phyloP scores from a whole-genome alignment of 257 asterid genomes.

The Gentiana straminea region DNA sequence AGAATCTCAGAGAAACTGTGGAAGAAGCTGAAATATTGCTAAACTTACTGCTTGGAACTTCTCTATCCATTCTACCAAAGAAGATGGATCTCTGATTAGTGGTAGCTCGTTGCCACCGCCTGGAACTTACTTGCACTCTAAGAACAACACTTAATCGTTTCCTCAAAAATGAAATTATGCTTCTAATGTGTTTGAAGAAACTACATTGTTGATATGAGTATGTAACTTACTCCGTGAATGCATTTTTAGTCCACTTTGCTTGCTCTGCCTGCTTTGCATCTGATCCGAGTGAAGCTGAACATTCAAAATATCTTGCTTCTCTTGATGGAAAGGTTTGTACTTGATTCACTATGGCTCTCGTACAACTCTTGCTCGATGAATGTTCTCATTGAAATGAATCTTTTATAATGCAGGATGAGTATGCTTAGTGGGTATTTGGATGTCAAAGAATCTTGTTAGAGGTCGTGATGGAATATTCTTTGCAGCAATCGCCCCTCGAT shows the following conservation, averaged over 20 bases:
- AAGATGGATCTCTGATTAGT: slow-evolving; percentile 65
- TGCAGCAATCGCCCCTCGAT: slow-evolving; percentile 87
- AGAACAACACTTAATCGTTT: slow-evolving; percentile 73
- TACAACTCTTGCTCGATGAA: background rate
- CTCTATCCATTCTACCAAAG: slow-evolving; percentile 70
- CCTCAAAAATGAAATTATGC: slow-evolving; percentile 65
- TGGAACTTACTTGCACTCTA: slow-evolving; percentile 80
- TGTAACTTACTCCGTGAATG: slow-evolving; percentile 4
- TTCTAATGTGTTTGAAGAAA: background rate
- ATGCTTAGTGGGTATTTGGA: slow-evolving; percentile 69
- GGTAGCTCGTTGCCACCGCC: slow-evolving; percentile 70
- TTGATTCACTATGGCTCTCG: slow-evolving; percentile 2
- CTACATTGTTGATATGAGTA: background rate
- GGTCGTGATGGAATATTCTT: slow-evolving; percentile 94
- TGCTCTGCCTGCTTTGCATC: slow-evolving; percentile 83
- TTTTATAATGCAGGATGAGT: slow-evolving; percentile 60
- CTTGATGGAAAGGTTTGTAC: slow-evolving; percentile 89
- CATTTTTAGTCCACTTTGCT: slow-evolving; percentile 55
- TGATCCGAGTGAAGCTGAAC: slow-evolving; percentile 74
- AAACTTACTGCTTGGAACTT: slow-evolving; percentile 63
- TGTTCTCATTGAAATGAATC: slow-evolving; percentile 12
- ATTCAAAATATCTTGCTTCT: slow-evolving; percentile 73
- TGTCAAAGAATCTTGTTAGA: slow-evolving; percentile 86
- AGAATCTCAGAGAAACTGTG: slow-evolving; percentile 66
- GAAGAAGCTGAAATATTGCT: slow-evolving; percentile 86